Percentiles rank a stretch among this genome's conserved stretches.
phyloP scores from a whole-genome alignment of 2,329 filamentous ascomycete species.

The Neonectria magnoliae region DNA sequence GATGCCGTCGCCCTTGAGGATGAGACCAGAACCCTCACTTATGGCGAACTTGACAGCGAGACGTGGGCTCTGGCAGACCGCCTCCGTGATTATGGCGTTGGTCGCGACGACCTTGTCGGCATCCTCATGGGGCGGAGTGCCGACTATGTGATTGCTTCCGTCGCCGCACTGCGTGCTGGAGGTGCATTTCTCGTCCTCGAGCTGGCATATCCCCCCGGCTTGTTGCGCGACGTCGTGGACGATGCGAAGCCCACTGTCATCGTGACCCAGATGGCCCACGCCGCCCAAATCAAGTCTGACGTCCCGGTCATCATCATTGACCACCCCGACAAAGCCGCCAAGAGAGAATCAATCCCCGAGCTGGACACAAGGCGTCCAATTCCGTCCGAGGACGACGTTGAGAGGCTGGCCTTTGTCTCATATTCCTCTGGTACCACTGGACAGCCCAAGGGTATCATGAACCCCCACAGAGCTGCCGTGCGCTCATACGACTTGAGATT shows the following conservation, averaged over 20 bases:
- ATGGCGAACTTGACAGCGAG: conserved; percentile 75
- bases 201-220: conserved; percentile 78
- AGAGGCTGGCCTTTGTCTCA: conserved; percentile 81
- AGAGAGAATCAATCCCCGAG: conserved; percentile 41
- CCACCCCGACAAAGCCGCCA: conserved; percentile 46
- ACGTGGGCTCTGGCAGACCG: conserved; percentile 72
- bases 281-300: conserved; percentile 70
- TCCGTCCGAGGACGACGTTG: conserved; percentile 73
- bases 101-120: conserved; percentile 78
- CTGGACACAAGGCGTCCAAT: conserved; percentile 59
- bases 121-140: conserved; percentile 80
- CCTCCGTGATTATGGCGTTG: conserved; percentile 74
- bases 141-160: conserved; percentile 81
- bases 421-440: conserved; percentile 84
- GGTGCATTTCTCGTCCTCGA: conserved; percentile 85
- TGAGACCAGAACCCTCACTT: conserved; percentile 73
- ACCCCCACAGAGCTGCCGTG: conserved; percentile 78
- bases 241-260: conserved; percentile 78
- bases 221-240: conserved; percentile 79
- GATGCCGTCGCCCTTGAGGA: conserved; percentile 78
- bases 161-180: conserved; percentile 80
- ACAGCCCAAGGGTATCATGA: conserved; percentile 83
- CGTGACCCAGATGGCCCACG: conserved; percentile 73
- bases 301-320: conserved; percentile 75
- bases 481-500: conserved; percentile 80